Conservation (phyloP, 345 rosid species). For the Eucalyptus decipiens region DNA sequence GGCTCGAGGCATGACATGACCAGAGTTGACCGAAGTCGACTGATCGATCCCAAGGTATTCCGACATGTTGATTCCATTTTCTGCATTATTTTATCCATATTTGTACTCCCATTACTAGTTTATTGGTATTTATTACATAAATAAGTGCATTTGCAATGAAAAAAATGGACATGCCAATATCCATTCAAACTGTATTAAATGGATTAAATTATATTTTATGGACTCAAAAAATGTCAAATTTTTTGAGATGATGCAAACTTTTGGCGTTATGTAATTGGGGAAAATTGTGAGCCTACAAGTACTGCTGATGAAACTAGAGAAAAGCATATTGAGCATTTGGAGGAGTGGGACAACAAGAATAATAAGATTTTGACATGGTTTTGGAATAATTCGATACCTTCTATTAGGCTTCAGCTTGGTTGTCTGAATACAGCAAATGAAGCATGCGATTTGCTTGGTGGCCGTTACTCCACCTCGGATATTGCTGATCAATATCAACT, state of each 20-base stretch:
- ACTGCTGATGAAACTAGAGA: background rate
- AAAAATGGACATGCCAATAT: background rate
- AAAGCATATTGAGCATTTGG: background rate
- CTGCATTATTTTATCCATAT: fast-evolving
- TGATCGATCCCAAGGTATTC: fast-evolving
- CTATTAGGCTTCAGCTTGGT: background rate
- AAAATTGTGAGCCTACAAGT: fast-evolving
- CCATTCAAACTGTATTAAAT: background rate
- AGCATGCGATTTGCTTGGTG: background rate
- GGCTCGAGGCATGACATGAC: background rate
- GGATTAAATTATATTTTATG: background rate
- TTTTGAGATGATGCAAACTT: background rate
- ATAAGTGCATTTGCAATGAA: background rate
- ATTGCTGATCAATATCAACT: background rate
- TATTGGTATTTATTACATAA: background rate
- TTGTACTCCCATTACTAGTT: background rate
- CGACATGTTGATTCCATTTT: background rate
- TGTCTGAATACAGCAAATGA: background rate
- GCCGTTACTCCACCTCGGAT: background rate
- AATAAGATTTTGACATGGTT: background rate
- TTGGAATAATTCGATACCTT: background rate
- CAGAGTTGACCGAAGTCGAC: fast-evolving
- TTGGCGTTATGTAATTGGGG: background rate
- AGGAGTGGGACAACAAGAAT: background rate
- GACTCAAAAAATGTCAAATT: background rate